Conservation (phyloP, 2,329 filamentous ascomycete species). For the Colletotrichum truncatum region DNA sequence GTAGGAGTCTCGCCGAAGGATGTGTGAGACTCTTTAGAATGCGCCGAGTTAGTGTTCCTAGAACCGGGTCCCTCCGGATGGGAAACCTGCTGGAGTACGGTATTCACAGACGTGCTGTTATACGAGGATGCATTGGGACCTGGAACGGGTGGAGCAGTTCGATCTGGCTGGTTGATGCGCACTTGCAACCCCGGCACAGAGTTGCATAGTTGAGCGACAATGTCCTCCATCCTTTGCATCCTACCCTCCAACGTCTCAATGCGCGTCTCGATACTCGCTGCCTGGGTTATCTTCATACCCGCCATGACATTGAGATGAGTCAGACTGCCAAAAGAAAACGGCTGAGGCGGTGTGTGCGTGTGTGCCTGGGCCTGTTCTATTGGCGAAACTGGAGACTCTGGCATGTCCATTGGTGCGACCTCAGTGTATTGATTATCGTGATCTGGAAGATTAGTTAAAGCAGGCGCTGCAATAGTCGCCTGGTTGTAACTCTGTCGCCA, state of each 20-base stretch:
- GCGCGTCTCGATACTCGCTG: constrained; percentile 61
- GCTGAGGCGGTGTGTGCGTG: constrained; percentile 51
- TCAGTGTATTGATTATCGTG: constrained; percentile 42
- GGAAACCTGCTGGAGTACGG: constrained; percentile 40
- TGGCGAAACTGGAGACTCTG: constrained; percentile 37
- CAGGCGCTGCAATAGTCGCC: constrained; percentile 56
- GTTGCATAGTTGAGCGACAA: constrained; percentile 60
- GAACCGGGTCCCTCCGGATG: constrained; percentile 38
- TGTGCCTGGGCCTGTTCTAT: constrained; percentile 42
- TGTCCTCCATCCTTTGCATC: constrained; percentile 61
- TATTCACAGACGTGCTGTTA: constrained; percentile 37
- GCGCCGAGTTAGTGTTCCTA: constrained; percentile 45
- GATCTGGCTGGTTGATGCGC: constrained; percentile 38
- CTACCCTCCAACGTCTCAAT: constrained; percentile 61
- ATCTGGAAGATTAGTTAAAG: constrained; percentile 57
- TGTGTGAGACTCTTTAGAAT: constrained; percentile 50
- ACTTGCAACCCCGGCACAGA: constrained; percentile 50
- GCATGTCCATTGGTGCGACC: constrained; percentile 40
- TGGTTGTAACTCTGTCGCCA: constrained; percentile 70
- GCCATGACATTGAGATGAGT: constrained; percentile 55
- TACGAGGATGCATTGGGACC: constrained; percentile 35
- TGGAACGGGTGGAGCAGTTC: constrained; percentile 36
- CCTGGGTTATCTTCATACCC: constrained; percentile 67
- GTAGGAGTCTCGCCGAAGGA: constrained; percentile 58
- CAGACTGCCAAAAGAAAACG: constrained; percentile 64